Percentiles rank a stretch among this genome's conserved stretches.
These are phyloP conservation scores for Boletus semigastroideus DNA, from an alignment of 1,284 basidiomycete genomes.

Conservation along the genomic window DNA sequence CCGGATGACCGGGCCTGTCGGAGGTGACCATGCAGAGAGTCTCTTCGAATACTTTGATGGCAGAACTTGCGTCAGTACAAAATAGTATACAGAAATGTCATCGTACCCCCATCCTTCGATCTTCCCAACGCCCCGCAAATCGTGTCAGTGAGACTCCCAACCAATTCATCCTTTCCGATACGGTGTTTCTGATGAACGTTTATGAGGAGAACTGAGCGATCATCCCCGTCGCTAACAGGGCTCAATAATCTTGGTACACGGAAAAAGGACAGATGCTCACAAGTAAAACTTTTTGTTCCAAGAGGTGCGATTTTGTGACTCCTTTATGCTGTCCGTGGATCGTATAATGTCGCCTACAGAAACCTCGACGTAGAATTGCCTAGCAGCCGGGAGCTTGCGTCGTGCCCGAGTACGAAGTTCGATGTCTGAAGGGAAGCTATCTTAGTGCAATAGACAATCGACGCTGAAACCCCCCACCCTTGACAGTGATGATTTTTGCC, in stretches of 20 bases:
- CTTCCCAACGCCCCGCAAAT: background rate
- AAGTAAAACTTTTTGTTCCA: conserved; percentile 8
- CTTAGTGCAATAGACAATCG: background rate
- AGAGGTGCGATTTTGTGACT: background rate
- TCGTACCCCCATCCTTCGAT: conserved; percentile 1
- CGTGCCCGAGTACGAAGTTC: background rate
- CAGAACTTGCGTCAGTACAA: background rate
- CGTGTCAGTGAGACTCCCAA: background rate
- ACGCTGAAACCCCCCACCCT: background rate
- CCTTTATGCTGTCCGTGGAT: background rate
- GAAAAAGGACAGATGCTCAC: background rate
- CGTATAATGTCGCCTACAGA: background rate
- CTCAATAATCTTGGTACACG: background rate
- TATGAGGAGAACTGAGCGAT: background rate
- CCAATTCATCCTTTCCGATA: background rate
- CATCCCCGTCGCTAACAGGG: conserved; percentile 1
- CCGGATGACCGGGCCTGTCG: background rate
- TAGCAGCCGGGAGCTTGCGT: background rate
- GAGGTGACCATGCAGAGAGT: background rate
- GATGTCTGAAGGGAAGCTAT: background rate
- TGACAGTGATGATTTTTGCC: background rate
- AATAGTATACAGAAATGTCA: background rate
- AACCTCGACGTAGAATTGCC: background rate
- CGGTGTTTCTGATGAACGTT: background rate
- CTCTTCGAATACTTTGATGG: conserved; percentile 1